Evolutionary conservation across 1,284 basidiomycete species (phyloP).

Genomic region (Moesziomyces parantarcticus): DNA sequence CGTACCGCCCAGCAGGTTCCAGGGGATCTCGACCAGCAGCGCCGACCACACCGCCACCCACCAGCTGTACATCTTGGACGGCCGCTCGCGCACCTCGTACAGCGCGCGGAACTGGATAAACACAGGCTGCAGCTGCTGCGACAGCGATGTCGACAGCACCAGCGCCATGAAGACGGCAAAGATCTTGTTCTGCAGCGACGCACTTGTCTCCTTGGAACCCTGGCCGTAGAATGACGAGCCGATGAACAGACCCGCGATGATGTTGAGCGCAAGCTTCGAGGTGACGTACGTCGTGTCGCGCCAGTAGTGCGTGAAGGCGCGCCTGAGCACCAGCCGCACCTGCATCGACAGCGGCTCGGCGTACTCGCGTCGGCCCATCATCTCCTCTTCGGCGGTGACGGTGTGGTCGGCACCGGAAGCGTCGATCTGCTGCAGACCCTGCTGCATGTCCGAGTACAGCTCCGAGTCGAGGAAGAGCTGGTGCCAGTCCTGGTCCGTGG

Average conservation of each 20-base stretch:
- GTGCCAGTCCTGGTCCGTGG: conserved; percentile 61
- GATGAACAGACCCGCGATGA: conserved; percentile 73
- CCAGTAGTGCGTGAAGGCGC: conserved; percentile 64
- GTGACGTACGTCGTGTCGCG: conserved; percentile 59
- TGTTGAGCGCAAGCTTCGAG: conserved; percentile 70
- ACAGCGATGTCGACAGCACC: conserved; percentile 58
- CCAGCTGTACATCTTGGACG: conserved; percentile 86
- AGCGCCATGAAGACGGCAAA: conserved; percentile 72
- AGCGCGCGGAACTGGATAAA: conserved; percentile 72
- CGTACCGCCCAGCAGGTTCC: conserved; percentile 60
- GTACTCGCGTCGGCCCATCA: conserved; percentile 60
- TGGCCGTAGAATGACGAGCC: conserved; percentile 68
- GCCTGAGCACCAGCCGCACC: conserved; percentile 48
- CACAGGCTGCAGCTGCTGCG: conserved; percentile 68
- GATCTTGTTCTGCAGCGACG: conserved; percentile 77
- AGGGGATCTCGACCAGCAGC: conserved; percentile 68
- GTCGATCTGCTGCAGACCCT: conserved; percentile 29
- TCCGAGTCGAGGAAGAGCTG: conserved; percentile 52
- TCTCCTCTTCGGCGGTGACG: conserved; percentile 34
- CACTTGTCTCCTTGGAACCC: conserved; percentile 34
- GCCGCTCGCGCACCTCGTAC: conserved; percentile 79
- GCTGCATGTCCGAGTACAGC: conserved; percentile 33
- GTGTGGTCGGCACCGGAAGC: conserved; percentile 9
- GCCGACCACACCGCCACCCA: conserved; percentile 72
- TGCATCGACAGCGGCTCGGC: conserved; percentile 59